Evolutionary conservation across 179 eudicot species (phyloP).

Genomic region (Corrigiola litoralis): DNA sequence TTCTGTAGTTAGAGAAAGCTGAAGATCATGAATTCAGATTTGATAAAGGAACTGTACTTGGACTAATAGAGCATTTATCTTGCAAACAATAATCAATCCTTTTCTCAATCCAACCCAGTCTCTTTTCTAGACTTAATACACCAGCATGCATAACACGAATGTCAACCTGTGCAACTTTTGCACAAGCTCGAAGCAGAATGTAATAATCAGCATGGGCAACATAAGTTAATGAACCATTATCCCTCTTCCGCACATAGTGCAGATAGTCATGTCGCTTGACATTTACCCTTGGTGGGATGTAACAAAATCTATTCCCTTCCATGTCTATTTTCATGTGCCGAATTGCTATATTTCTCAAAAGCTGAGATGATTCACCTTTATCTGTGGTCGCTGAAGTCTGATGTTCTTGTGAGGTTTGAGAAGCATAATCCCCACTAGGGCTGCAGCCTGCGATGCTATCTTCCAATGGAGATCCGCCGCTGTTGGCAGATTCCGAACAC

Average conservation of each 20-base stretch:
- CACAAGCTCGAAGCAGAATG: slow-evolving; percentile 73
- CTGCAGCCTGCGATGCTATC: not conserved
- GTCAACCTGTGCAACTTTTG: slow-evolving; percentile 66
- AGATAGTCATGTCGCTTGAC: slow-evolving; percentile 52
- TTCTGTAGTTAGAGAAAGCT: no score
- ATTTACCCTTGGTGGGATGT: slow-evolving; percentile 66
- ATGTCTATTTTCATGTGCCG: slow-evolving; percentile 55
- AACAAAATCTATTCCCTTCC: slow-evolving; percentile 68
- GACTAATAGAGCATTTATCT: slow-evolving; percentile 9
- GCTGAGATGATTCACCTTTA: slow-evolving; percentile 13
- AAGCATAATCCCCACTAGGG: not conserved
- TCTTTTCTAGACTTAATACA: slow-evolving; percentile 64
- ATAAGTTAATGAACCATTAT: slow-evolving; percentile 43
- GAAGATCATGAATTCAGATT: slow-evolving; percentile 17
- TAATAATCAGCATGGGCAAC: slow-evolving; percentile 89
- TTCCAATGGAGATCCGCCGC: not conserved
- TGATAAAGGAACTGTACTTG: slow-evolving; percentile 20
- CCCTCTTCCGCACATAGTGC: slow-evolving; percentile 54
- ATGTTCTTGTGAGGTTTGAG: slow-evolving; percentile 1
- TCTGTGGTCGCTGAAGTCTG: not conserved
- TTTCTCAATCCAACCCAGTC: slow-evolving; percentile 68
- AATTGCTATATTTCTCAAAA: slow-evolving; percentile 32
- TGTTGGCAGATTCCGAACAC: slow-evolving; percentile 9
- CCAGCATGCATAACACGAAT: slow-evolving; percentile 61
- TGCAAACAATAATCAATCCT: slow-evolving; percentile 44